Conservation (phyloP, 345 rosid genomes). For the Rubroshorea leprosula region DNA sequence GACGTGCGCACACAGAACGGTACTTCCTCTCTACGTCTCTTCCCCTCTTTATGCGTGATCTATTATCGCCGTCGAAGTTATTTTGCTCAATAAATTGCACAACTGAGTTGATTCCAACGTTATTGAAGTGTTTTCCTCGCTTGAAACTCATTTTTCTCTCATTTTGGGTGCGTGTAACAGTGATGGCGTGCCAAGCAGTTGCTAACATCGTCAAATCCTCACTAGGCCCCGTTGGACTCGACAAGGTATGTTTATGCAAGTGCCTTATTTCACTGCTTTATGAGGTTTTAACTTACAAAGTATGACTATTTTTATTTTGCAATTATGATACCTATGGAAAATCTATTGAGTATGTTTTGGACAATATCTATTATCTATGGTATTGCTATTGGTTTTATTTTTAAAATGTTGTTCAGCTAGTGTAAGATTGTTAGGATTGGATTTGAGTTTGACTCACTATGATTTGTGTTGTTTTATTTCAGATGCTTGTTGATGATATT, state of each 20-base stretch:
- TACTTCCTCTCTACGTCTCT: slow-evolving; percentile 17
- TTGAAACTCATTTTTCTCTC: slow-evolving; percentile 1
- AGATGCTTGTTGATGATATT: slow-evolving; percentile 98
- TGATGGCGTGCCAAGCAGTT: slow-evolving; percentile 92
- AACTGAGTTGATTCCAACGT: not conserved
- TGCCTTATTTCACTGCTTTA: too few species aligned
- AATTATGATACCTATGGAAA: too few species aligned
- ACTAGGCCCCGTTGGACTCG: slow-evolving; percentile 96
- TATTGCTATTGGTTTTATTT: not conserved
- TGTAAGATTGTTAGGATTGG: too few species aligned
- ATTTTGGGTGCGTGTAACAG: slow-evolving; percentile 23
- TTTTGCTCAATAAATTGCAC: not conserved
- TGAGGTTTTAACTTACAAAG: not conserved
- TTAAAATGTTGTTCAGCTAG: too few species aligned
- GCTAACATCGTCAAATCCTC: slow-evolving; percentile 94
- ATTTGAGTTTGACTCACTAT: not conserved
- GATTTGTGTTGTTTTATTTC: slow-evolving; percentile 4
- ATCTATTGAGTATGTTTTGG: too few species aligned
- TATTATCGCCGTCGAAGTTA: not conserved
- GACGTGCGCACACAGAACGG: slow-evolving; percentile 98
- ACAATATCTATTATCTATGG: too few species aligned
- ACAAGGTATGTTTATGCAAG: slow-evolving; percentile 90
- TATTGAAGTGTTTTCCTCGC: not conserved
- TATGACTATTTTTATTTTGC: too few species aligned
- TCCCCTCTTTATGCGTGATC: not conserved